These are phyloP conservation scores for Podila epigama DNA, from an alignment of 192 early-diverging fungal genomes.

Conservation along the genomic window DNA sequence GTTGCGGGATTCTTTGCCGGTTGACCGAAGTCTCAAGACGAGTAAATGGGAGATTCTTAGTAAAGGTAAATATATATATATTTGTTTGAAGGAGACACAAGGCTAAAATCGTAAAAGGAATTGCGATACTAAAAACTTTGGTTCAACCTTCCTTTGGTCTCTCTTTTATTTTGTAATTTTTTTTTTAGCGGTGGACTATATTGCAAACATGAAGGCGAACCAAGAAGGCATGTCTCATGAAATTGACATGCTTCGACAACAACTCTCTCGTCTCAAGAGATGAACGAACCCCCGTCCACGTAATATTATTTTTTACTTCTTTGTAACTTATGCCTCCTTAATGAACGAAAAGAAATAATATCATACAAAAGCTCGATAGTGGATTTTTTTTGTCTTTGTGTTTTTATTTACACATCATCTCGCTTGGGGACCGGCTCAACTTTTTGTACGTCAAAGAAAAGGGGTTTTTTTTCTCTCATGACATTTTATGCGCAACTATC, in stretches of 20 bases:
- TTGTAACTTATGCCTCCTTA: conserved; percentile 2
- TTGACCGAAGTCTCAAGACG: conserved; percentile 79
- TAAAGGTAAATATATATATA: conserved; percentile 87
- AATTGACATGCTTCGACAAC: conserved; percentile 54
- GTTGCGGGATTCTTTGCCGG: conserved; percentile 76
- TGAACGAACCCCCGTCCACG: not conserved
- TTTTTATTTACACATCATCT: no score
- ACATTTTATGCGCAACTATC: no score
- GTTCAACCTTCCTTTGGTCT: not conserved
- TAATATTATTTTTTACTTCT: not conserved
- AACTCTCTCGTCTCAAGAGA: conserved; percentile 43
- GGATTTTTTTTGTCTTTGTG: not conserved
- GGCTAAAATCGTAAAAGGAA: conserved; percentile 8
- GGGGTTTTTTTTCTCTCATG: no score
- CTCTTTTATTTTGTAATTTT: conserved; percentile 6
- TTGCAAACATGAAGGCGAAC: conserved; percentile 53
- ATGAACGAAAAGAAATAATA: conserved; percentile 1
- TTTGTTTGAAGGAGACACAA: no score
- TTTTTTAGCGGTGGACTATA: conserved; percentile 61
- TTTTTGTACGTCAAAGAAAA: no score
- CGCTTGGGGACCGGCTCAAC: no score
- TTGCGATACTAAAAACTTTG: not conserved
- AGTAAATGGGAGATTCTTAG: conserved; percentile 92
- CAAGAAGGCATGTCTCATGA: conserved; percentile 59
- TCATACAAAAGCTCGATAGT: not conserved